Percentiles rank a stretch among this genome's conserved stretches.
These are phyloP conservation scores for Thelephora terrestris DNA, from an alignment of 1,284 basidiomycete genomes.

Conservation along the genomic window DNA sequence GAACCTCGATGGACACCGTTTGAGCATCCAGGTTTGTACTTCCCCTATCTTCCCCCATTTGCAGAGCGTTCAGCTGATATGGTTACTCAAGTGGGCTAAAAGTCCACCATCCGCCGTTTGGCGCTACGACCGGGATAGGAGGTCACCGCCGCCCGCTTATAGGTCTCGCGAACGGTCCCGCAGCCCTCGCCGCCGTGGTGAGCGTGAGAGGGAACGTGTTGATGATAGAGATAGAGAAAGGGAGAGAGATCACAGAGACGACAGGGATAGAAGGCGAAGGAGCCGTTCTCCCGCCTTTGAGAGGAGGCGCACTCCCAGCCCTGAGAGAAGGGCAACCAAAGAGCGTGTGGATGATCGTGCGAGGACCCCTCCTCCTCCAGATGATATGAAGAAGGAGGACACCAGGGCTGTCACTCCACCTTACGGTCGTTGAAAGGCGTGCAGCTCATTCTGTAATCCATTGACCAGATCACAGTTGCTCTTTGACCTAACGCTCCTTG, in stretches of 20 bases:
- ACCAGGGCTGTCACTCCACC: slow-evolving; percentile 41
- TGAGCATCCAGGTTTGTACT: slow-evolving; percentile 65
- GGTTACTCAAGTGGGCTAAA: slow-evolving; percentile 68
- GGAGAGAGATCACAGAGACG: slow-evolving; percentile 21
- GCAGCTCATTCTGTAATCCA: slow-evolving; percentile 3
- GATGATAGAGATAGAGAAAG: slow-evolving; percentile 30
- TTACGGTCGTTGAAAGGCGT: slow-evolving; percentile 32
- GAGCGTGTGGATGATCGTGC: slow-evolving; percentile 23
- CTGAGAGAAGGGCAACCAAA: slow-evolving; percentile 28
- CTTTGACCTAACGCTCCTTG: too few relatives aligned
- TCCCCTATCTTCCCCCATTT: not conserved
- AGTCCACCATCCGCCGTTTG: slow-evolving; percentile 81
- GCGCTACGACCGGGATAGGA: slow-evolving; percentile 56
- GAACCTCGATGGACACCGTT: slow-evolving; percentile 69
- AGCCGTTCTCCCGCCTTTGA: slow-evolving; percentile 38
- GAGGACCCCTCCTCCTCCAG: slow-evolving; percentile 34
- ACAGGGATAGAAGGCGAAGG: slow-evolving; percentile 32
- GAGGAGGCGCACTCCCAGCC: slow-evolving; percentile 38
- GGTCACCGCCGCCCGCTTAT: slow-evolving; percentile 42
- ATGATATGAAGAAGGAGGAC: slow-evolving; percentile 38
- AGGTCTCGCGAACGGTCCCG: slow-evolving; percentile 29
- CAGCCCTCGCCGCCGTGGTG: slow-evolving; percentile 26
- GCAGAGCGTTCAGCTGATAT: not conserved
- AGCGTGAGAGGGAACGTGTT: slow-evolving; percentile 33
- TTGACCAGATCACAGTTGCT: not conserved